Conservation (phyloP, 1,284 basidiomycete species). For the Trichosporon sp. region DNA sequence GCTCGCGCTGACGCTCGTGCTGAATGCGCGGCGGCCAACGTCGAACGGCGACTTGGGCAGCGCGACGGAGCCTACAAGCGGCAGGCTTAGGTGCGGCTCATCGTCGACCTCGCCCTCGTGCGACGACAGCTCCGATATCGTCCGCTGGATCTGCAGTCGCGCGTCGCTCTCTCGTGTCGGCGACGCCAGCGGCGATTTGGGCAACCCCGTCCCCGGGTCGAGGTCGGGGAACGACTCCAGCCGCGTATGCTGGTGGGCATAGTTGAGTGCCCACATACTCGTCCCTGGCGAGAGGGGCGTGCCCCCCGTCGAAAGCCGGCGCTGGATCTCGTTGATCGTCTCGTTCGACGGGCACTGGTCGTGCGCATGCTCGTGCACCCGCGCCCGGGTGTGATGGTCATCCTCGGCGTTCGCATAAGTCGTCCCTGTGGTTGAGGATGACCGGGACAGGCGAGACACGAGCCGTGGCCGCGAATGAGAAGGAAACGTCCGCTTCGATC, state of each 20-base stretch:
- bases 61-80: constrained; percentile 1
- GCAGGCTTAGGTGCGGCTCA: background rate
- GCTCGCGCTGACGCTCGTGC: background rate
- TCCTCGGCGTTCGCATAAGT: constrained; percentile 22
- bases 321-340: background rate
- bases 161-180: background rate
- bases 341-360: constrained; percentile 1
- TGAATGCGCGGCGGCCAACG: constrained; percentile 4
- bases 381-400: background rate
- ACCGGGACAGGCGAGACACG: constrained; percentile 34
- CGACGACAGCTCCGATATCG: constrained; percentile 32
- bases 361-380: constrained; percentile 5
- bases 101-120: constrained; percentile 3
- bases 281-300: background rate
- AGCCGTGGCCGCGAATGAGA: constrained; percentile 24
- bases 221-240: constrained; percentile 36
- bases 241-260: constrained; percentile 1
- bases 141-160: constrained; percentile 29
- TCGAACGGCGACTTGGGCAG: background rate
- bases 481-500: background rate
- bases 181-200: constrained; percentile 7
- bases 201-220: constrained; percentile 40
- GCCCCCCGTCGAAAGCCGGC: background rate
- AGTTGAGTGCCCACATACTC: constrained; percentile 3
- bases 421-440: constrained; percentile 33